Conservation (phyloP, 805 yeast genomes). For the Ogataea henricii region DNA sequence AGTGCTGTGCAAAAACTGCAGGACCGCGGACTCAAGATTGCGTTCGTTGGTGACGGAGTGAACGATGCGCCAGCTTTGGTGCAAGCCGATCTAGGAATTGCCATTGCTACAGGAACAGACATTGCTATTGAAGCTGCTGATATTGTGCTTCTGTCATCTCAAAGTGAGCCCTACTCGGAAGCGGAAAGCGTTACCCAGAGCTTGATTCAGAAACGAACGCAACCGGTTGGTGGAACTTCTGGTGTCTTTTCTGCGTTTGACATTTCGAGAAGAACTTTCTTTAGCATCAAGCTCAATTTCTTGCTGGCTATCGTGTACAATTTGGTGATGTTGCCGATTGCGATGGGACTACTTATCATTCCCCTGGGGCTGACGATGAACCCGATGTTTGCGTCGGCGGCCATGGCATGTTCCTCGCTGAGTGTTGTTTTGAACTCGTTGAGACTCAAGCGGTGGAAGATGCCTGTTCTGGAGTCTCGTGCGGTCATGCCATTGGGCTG, state of each 20-base stretch:
- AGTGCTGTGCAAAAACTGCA: conserved; percentile 62
- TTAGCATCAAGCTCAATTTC: conserved; percentile 76
- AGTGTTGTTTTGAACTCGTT: conserved; percentile 85
- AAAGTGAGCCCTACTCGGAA: conserved; percentile 13
- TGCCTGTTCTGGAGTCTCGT: conserved; percentile 7
- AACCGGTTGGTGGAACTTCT: conserved; percentile 31
- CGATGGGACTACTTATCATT: conserved; percentile 82
- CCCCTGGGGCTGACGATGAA: conserved; percentile 78
- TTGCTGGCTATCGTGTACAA: conserved; percentile 88
- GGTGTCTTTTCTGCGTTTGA: conserved; percentile 65
- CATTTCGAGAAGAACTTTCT: conserved; percentile 69
- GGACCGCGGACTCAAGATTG: conserved; percentile 50
- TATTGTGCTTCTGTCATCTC: conserved; percentile 65
- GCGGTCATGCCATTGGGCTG: background rate
- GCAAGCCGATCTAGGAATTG: conserved; percentile 84
- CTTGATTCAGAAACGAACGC: conserved; percentile 24
- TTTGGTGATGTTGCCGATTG: conserved; percentile 83
- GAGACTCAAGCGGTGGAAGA: conserved; percentile 64
- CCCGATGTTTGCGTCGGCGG: conserved; percentile 86
- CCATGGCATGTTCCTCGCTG: conserved; percentile 92
- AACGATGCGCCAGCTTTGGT: conserved; percentile 97
- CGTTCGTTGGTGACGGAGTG: conserved; percentile 96
- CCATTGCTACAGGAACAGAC: conserved; percentile 91
- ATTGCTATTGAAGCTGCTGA: conserved; percentile 98
- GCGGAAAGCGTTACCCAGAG: conserved; percentile 23